These are phyloP conservation scores for Vitis rupestris DNA, from an alignment of 164 flowering plant genomes.

Conservation along the genomic window DNA sequence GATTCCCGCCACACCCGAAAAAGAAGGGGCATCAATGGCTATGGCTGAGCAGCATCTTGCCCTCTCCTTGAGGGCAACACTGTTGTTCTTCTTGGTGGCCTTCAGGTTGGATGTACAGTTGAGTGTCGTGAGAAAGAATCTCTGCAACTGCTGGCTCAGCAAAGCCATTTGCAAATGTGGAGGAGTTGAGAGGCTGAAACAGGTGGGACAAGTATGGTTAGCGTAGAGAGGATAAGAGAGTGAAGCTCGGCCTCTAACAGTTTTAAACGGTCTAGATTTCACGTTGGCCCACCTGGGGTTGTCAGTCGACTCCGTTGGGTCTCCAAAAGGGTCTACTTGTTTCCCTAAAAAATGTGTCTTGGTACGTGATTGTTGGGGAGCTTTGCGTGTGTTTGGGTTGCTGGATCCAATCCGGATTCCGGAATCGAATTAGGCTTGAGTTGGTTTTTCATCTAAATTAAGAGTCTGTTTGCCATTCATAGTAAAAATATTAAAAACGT, in stretches of 20 bases:
- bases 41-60: slow-evolving; percentile 64
- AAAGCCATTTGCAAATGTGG: slow-evolving; percentile 53
- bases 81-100: slow-evolving; percentile 10
- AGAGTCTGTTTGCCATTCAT: too few species aligned
- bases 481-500: too few species aligned
- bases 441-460: too few species aligned
- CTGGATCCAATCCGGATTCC: too few species aligned
- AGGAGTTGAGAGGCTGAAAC: background rate
- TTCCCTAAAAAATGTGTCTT: too few species aligned
- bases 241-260: slow-evolving; percentile 46
- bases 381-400: too few species aligned
- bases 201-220: background rate
- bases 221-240: slow-evolving; percentile 28
- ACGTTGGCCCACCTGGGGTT: background rate
- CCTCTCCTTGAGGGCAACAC: slow-evolving; percentile 3
- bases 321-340: too few species aligned
- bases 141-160: slow-evolving; percentile 61
- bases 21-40: slow-evolving; percentile 64
- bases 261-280: slow-evolving; percentile 32
- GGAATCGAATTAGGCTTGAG: too few species aligned
- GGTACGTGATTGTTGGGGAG: too few species aligned
- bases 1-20: slow-evolving; percentile 48
- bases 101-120: slow-evolving; percentile 19
- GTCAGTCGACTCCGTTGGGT: background rate
- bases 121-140: slow-evolving; percentile 35